These are phyloP conservation scores for Meyerozyma sp. DNA, from an alignment of 1,139 yeast species.

Conservation along the genomic window DNA sequence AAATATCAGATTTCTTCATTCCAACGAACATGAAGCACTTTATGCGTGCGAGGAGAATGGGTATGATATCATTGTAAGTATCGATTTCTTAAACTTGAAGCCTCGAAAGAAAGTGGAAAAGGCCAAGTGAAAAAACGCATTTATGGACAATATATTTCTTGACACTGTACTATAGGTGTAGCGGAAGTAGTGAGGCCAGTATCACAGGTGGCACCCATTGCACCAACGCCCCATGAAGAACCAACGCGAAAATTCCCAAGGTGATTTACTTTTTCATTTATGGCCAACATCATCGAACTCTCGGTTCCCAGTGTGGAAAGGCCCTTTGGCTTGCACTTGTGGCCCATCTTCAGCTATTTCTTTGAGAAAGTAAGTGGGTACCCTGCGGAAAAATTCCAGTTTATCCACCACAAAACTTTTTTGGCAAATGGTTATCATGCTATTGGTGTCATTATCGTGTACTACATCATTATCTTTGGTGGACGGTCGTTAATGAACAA, in stretches of 20 bases:
- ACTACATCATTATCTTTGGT: conserved; percentile 80
- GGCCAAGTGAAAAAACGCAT: not conserved
- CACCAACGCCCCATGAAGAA: not conserved
- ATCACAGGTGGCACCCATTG: not conserved
- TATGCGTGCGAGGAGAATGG: conserved; percentile 93
- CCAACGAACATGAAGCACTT: conserved; percentile 88
- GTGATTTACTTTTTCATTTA: not conserved
- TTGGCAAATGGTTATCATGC: conserved; percentile 68
- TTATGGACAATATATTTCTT: not conserved
- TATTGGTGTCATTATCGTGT: conserved; percentile 55
- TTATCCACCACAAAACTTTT: conserved; percentile 60
- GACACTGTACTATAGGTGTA: not conserved
- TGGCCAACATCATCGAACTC: conserved; percentile 9
- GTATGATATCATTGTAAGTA: conserved; percentile 81
- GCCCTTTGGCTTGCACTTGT: conserved; percentile 85
- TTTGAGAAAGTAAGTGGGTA: conserved; percentile 52
- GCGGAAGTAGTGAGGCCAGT: not conserved
- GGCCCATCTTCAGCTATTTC: conserved; percentile 74
- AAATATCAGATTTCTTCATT: conserved; percentile 81
- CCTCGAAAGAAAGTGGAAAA: conserved; percentile 12
- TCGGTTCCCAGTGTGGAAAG: conserved; percentile 61
- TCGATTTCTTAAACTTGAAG: conserved; percentile 67
- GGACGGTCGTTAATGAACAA: conserved; percentile 52
- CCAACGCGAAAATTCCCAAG: not conserved
- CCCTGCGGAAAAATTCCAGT: conserved; percentile 70